Base-by-base conservation (phyloP, 1,284 basidiomycete genomes). In the Ceratobasidium sp. region DNA sequence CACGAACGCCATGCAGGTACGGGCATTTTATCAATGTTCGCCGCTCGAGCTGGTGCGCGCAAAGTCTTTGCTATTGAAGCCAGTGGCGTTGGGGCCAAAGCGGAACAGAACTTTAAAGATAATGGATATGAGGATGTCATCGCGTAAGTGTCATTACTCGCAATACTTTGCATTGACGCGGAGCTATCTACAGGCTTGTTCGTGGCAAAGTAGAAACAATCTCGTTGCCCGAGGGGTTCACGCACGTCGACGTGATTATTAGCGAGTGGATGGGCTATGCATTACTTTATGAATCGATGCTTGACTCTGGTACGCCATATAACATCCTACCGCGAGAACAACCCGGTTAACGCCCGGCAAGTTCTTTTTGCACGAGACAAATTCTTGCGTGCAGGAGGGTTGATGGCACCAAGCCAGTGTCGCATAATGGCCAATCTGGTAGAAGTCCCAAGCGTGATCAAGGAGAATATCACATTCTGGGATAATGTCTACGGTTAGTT, bases 211-310 rank as follows among this genome's bases (percentile, higher is more conserved):
- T 98, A 1, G 96, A 98, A 78, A 87, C 94, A 45, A 88, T 98
- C 69, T 78, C 78, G 7, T 80, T 92, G 0, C 89, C 92, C 1
- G 86, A 88, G 27, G 86, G 80, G 31, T 82, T 90, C 53, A 82
- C 86, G 15, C 84, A 92, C 57, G 95, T 98, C 38, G 96, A 98
- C 77, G 85, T 98, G 60, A 94, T 99, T 77, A 84, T 98, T 57
- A 95, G 92, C 32, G 96, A 99, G 79, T 99, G 96, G 96, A 98
- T 98, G 96, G 93, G 93, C 3, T 95, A 95, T 76, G 91, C 91
- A 38, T 82, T 95, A 27, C 84, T 97, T 25, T 98, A 98, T 79
- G 96, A 99, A 79, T 93, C 91, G 52, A 98, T 98, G 96, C 85
- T 98, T 27, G 96, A 98, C 77, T 97, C 94, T 0, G 96, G 64